phyloP scores from a whole-genome alignment of 176 grass and related monocot species.

The Rhipidocladum racemiflorum region DNA sequence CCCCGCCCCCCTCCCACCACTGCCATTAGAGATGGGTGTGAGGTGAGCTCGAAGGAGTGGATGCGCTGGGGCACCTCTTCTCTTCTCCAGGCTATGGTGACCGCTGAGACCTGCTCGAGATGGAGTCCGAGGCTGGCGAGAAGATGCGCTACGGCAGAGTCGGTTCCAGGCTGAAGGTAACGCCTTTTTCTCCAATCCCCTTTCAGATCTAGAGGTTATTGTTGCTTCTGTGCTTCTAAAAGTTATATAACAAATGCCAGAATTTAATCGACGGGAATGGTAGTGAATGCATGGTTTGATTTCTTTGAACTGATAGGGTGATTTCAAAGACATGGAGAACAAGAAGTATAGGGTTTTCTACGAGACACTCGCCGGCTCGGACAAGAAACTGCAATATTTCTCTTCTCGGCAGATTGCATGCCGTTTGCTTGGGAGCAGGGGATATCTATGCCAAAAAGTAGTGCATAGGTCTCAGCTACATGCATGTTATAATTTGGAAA shows the following conservation, averaged over 20 bases:
- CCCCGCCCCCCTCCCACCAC: background rate
- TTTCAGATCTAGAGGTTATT: background rate
- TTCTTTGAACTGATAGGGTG: constrained; percentile 46
- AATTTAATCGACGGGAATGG: background rate
- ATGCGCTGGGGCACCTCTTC: constrained; percentile 76
- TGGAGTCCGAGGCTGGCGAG: constrained; percentile 44
- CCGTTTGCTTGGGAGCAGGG: constrained; percentile 71
- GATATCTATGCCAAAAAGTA: constrained; percentile 89
- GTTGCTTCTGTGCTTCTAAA: background rate
- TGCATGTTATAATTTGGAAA: background rate
- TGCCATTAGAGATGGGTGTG: background rate
- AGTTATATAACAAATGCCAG: background rate
- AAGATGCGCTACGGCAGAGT: constrained; percentile 73
- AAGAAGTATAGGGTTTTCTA: constrained; percentile 79
- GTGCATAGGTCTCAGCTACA: background rate
- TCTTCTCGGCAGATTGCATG: constrained; percentile 88
- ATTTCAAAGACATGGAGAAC: constrained; percentile 77
- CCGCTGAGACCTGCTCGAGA: constrained; percentile 46
- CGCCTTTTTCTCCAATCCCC: background rate
- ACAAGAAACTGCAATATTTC: constrained; percentile 82
- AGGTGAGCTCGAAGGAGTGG: constrained; percentile 68
- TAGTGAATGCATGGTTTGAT: background rate
- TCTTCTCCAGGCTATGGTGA: constrained; percentile 48
- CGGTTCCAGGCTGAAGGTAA: constrained; percentile 73
- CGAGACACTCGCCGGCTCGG: constrained; percentile 52